phyloP scores from a whole-genome alignment of 75 land plant species.

The Adiantum capillusveneris region DNA sequence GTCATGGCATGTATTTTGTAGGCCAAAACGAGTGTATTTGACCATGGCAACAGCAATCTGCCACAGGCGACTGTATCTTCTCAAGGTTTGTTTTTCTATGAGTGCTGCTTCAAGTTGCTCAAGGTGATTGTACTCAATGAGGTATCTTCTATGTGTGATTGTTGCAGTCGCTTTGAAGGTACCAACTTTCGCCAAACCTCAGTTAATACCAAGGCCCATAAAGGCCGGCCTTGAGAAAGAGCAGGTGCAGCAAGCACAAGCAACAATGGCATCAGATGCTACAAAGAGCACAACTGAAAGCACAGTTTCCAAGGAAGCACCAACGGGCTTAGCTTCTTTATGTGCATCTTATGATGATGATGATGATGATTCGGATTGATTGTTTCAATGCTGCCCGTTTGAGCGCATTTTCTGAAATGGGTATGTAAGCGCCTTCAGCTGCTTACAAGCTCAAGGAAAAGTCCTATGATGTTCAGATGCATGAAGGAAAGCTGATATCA shows the following conservation, averaged over 20 bases:
- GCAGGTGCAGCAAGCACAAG: not conserved
- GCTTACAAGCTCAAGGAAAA: too few relatives aligned
- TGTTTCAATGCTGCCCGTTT: too few relatives aligned
- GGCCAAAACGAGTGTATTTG: not conserved
- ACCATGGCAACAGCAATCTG: not conserved
- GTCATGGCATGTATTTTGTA: not conserved
- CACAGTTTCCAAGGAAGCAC: not conserved
- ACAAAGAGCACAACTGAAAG: too few relatives aligned
- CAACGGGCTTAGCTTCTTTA: not conserved
- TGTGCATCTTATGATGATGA: conserved; percentile 4
- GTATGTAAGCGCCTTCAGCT: too few relatives aligned
- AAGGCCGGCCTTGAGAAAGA: not conserved
- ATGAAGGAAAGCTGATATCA: too few relatives aligned
- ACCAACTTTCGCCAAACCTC: not conserved
- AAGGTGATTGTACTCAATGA: not conserved
- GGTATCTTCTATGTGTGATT: not conserved
- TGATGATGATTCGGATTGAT: too few relatives aligned
- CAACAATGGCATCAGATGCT: not conserved
- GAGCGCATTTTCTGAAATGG: too few relatives aligned
- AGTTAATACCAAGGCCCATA: not conserved
- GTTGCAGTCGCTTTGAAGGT: not conserved
- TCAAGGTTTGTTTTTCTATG: not conserved
- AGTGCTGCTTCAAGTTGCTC: not conserved
- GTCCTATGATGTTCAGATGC: too few relatives aligned
- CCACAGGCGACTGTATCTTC: not conserved